phyloP scores from a whole-genome alignment of 257 asterid species.

The Lycium barbarum region DNA sequence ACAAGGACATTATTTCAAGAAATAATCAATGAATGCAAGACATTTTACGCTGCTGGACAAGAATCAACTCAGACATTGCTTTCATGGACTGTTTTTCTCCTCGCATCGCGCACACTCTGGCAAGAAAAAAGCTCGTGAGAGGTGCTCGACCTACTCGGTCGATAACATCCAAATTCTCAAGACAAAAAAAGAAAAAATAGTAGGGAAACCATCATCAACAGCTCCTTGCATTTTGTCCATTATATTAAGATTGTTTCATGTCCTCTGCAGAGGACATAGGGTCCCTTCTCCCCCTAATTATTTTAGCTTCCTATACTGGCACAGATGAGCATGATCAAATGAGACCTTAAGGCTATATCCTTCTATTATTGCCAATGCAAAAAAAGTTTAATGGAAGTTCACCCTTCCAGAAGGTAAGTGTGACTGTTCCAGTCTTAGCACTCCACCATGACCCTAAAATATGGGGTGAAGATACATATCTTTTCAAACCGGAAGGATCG shows the following conservation, averaged over 20 bases:
- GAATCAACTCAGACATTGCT: constrained; percentile 57
- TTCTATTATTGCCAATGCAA: background rate
- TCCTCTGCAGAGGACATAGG: too few species aligned
- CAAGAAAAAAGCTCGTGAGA: constrained; percentile 60
- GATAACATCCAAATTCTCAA: constrained; percentile 26
- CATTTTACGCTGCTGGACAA: constrained; percentile 66
- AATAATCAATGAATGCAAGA: constrained; percentile 65
- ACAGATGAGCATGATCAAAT: constrained; percentile 39
- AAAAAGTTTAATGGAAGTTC: constrained; percentile 34
- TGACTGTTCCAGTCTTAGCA: constrained; percentile 32
- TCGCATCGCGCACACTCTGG: constrained; percentile 64
- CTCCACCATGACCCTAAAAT: constrained; percentile 33
- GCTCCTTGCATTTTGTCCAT: background rate
- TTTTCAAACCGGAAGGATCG: constrained; percentile 43
- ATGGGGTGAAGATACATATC: constrained; percentile 37
- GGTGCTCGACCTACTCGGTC: constrained; percentile 32
- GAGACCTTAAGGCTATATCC: constrained; percentile 41
- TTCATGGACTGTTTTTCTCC: constrained; percentile 54
- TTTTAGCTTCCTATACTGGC: too few species aligned
- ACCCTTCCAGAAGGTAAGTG: constrained; percentile 26
- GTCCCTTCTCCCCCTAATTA: too few species aligned
- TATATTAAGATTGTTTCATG: too few species aligned
- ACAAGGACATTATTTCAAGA: constrained; percentile 42
- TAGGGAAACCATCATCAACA: background rate
- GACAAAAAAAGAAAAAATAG: constrained; percentile 27